Percentiles rank a stretch among this genome's conserved stretches.
These are phyloP conservation scores for Diplocarpon rosae DNA, from an alignment of 2,329 filamentous ascomycete species.

Conservation along the genomic window DNA sequence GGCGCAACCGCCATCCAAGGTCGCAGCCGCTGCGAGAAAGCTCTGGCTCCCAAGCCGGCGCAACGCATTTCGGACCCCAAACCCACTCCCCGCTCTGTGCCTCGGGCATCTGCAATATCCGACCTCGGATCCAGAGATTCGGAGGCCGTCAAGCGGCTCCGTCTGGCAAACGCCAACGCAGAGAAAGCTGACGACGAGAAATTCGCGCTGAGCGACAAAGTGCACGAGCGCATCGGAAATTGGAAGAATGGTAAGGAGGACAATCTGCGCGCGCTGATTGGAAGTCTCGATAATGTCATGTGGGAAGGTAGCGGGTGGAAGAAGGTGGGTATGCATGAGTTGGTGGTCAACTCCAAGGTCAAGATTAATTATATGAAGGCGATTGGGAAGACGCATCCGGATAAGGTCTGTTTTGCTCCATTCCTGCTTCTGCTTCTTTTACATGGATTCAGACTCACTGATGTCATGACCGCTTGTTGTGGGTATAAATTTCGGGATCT, in stretches of 20 bases:
- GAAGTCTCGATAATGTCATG: constrained; percentile 76
- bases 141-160: constrained; percentile 71
- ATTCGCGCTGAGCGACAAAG: constrained; percentile 74
- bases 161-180: constrained; percentile 74
- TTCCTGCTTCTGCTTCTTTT: constrained; percentile 4
- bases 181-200: constrained; percentile 87
- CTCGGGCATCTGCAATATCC: constrained; percentile 34
- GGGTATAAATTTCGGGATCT: not conserved
- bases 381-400: constrained; percentile 95
- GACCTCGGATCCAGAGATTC: constrained; percentile 37
- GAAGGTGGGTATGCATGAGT: constrained; percentile 86
- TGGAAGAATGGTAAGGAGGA: constrained; percentile 92
- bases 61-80: constrained; percentile 34
- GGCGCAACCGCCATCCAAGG: constrained; percentile 75
- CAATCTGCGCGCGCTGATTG: constrained; percentile 78
- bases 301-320: constrained; percentile 95
- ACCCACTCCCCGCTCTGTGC: constrained; percentile 32
- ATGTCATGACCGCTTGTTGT: too few species aligned
- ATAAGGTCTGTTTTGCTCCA: constrained; percentile 61
- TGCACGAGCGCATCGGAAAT: constrained; percentile 64
- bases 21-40: constrained; percentile 80
- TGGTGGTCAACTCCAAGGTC: constrained; percentile 87
- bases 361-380: constrained; percentile 99
- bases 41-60: constrained; percentile 58
- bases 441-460: too few species aligned